Evolutionary conservation across 495 filamentous ascomycete genomes (phyloP), one percentile per base, ranked within the genome.

Genomic region (Penicillium salamii): DNA sequence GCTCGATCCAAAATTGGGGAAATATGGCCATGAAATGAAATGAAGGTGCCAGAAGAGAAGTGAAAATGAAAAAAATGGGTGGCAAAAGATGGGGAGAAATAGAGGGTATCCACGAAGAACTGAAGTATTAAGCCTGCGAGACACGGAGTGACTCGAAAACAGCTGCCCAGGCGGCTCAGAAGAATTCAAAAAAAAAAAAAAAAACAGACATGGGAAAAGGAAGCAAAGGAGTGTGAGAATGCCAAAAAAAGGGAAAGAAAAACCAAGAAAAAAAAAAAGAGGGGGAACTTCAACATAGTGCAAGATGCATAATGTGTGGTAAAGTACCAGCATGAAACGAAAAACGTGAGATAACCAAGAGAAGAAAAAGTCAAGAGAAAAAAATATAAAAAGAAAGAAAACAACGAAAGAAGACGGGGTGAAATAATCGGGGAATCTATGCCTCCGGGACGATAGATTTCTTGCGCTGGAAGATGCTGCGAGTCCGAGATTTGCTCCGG

Each of bases 381-480:
- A 26, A 4, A 26, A 26, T n/a, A 26, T 26, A 8, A 39, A 11
- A 45, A 29, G 20, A 43, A 41, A 23, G 42, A 45, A 49, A 21
- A 20, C 19, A 21, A 29, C 31, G 36, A 45, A 48, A 56, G 54
- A 40, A 43, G 18, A 33, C 48, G 41, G 18, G 19, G 23, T 36
- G 12, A 37, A 47, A 45, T 43, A 31, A 42, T 19, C 38, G 52
- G 46, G 46, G 24, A 52, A 20, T 50, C 47, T 62, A 71, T 50
- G 61, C 48, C 58, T 74, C 68, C 9, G 62, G 52, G 8, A 62
- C 61, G 43, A 64, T 56, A 21, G 76, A 72, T 53, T 80, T 81
- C 67, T 85, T 86, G 43, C 82, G 71, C 21, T 83, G 78, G 64
- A 88, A 89, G 41, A 89, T 79, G 41, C 76, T 82, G 54, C 85